Conservation (phyloP, 179 eudicot genomes). For the Vitellaria paradoxa region DNA sequence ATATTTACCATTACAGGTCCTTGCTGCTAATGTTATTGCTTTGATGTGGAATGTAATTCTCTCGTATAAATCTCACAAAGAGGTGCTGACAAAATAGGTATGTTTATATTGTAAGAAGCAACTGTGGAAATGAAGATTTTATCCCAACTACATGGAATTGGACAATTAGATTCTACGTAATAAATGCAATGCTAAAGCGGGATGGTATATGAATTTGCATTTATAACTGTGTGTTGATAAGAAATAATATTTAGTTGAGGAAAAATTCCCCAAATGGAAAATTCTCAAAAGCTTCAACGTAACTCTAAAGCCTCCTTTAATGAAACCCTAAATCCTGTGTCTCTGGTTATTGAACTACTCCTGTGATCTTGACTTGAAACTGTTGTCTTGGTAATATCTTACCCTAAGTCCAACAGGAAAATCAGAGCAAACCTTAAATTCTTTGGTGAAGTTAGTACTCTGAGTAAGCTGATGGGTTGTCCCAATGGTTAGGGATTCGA, state of each 20-base stretch:
- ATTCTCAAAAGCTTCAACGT: background rate
- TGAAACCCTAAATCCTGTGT: too few relatives aligned
- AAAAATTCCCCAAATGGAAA: background rate
- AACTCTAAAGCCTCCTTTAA: background rate
- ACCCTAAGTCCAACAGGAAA: too few relatives aligned
- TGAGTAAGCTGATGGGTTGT: too few relatives aligned
- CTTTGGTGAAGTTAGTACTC: too few relatives aligned
- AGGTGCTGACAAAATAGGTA: slow-evolving; percentile 43
- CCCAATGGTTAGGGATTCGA: too few relatives aligned
- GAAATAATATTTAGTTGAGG: background rate
- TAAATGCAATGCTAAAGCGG: background rate
- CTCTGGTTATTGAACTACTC: too few relatives aligned
- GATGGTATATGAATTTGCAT: background rate
- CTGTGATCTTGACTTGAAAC: too few relatives aligned
- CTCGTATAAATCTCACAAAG: slow-evolving; percentile 68
- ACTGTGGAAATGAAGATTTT: background rate
- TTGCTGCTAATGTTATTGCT: slow-evolving; percentile 60
- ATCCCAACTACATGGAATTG: background rate
- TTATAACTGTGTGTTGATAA: background rate
- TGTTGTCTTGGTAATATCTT: too few relatives aligned
- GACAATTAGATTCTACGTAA: background rate
- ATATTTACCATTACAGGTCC: slow-evolving; percentile 44
- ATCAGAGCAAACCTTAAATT: too few relatives aligned
- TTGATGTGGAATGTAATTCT: slow-evolving; percentile 65
- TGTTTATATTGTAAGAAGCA: background rate